phyloP scores from a whole-genome alignment of 2,329 filamentous ascomycete species.

The Penicillium nordicum region DNA sequence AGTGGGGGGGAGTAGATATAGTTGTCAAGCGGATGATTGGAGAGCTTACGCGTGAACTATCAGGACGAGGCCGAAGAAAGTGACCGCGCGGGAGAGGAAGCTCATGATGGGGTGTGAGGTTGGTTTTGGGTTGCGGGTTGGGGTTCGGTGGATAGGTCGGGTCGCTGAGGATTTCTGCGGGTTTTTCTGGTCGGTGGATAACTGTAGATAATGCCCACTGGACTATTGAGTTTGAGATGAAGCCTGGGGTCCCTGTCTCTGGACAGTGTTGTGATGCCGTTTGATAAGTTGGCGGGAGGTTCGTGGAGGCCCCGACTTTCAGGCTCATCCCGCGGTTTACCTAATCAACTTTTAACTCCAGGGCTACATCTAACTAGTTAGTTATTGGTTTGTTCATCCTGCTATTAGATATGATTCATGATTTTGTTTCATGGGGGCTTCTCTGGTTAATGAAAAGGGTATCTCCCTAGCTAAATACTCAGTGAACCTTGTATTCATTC shows the following conservation, averaged over 20 bases:
- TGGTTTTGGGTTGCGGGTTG: background rate
- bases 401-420: background rate
- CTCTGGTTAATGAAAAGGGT: background rate
- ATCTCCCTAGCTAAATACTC: no score
- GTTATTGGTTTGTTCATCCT: background rate
- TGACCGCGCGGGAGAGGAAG: slow-evolving; percentile 67
- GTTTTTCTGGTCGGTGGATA: background rate
- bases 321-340: slow-evolving; percentile 1
- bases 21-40: background rate
- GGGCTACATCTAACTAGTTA: no score
- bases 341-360: background rate
- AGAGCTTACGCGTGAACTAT: slow-evolving; percentile 77
- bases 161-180: background rate
- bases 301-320: background rate
- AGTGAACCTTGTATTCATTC: background rate
- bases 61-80: slow-evolving; percentile 70
- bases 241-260: background rate
- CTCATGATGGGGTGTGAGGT: slow-evolving; percentile 53
- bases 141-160: background rate
- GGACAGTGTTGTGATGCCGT: background rate
- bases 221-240: background rate
- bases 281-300: slow-evolving; percentile 1
- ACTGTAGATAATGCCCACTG: background rate
- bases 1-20: background rate
- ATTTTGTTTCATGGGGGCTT: background rate